These are phyloP conservation scores for Cryptosporidium bovis DNA, from an alignment of 169 alveolate genomes.

Conservation along the genomic window DNA sequence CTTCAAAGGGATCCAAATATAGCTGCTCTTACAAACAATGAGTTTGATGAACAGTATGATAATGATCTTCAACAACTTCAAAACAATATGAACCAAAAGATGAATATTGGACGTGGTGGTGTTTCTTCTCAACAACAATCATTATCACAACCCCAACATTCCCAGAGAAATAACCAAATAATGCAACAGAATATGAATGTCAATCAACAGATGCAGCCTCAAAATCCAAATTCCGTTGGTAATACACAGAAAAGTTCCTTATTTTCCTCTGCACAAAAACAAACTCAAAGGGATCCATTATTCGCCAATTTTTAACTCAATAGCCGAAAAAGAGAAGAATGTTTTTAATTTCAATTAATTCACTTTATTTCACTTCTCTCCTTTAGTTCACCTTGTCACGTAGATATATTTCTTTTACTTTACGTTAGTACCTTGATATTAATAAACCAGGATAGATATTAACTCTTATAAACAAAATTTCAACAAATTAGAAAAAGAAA, in stretches of 20 bases:
- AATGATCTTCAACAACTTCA: slow-evolving; percentile 57
- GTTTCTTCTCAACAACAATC: slow-evolving; percentile 15
- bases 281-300: slow-evolving; percentile 58
- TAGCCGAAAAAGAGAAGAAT: too few species aligned
- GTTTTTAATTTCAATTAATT: too few species aligned
- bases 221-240: not conserved
- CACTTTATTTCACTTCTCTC: too few species aligned
- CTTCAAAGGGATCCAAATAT: slow-evolving; percentile 82
- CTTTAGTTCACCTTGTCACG: too few species aligned
- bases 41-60: slow-evolving; percentile 69
- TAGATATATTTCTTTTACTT: too few species aligned
- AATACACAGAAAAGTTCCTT: slow-evolving; percentile 44
- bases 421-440: too few species aligned
- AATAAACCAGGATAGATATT: too few species aligned
- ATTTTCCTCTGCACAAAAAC: slow-evolving; percentile 61
- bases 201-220: slow-evolving; percentile 27
- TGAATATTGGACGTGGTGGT: slow-evolving; percentile 16
- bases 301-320: slow-evolving; percentile 45
- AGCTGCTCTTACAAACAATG: slow-evolving; percentile 71
- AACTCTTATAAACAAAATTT: too few species aligned
- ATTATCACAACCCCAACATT: slow-evolving; percentile 15
- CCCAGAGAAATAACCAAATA: not conserved
- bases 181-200: slow-evolving; percentile 6
- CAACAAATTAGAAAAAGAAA: too few species aligned
- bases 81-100: slow-evolving; percentile 42